Evolutionary conservation across 2,329 filamentous ascomycete genomes (phyloP).

Genomic region (Pseudogymnoascus sp.): DNA sequence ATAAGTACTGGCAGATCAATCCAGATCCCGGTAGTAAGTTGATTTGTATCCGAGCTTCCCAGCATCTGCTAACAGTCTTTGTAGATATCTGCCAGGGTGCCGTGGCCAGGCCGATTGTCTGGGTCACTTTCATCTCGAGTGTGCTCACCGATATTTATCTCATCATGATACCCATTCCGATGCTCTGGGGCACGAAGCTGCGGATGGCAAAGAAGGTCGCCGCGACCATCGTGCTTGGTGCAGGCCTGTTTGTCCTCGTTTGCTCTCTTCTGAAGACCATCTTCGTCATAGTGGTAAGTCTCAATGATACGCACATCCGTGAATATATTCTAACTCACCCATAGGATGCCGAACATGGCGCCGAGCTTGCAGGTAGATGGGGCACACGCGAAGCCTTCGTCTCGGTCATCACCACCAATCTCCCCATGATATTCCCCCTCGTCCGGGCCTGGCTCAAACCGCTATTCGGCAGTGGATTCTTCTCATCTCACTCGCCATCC

Average conservation of each 20-base stretch:
- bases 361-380: slow-evolving; percentile 33
- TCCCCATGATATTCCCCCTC: slow-evolving; percentile 39
- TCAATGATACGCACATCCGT: not conserved
- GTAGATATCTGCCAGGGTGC: slow-evolving; percentile 38
- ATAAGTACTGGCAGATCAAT: slow-evolving; percentile 50
- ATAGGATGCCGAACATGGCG: slow-evolving; percentile 31
- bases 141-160: slow-evolving; percentile 50
- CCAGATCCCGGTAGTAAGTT: slow-evolving; percentile 47
- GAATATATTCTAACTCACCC: slow-evolving; percentile 30
- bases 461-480: slow-evolving; percentile 31
- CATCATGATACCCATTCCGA: slow-evolving; percentile 35
- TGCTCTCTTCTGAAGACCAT: slow-evolving; percentile 47
- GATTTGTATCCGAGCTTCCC: slow-evolving; percentile 1
- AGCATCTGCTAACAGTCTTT: slow-evolving; percentile 28
- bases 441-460: slow-evolving; percentile 34
- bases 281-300: slow-evolving; percentile 34
- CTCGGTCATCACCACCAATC: slow-evolving; percentile 32
- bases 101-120: slow-evolving; percentile 42
- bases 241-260: slow-evolving; percentile 47
- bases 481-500: slow-evolving; percentile 33
- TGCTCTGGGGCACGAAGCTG: slow-evolving; percentile 46
- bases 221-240: slow-evolving; percentile 46
- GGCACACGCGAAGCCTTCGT: slow-evolving; percentile 32
- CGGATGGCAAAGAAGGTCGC: slow-evolving; percentile 42
- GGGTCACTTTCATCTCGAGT: slow-evolving; percentile 45